Evolutionary conservation across 2,329 filamentous ascomycete species (phyloP), one percentile per base, ranked within the genome.

Genomic region (Hymenoscyphus salicellus): DNA sequence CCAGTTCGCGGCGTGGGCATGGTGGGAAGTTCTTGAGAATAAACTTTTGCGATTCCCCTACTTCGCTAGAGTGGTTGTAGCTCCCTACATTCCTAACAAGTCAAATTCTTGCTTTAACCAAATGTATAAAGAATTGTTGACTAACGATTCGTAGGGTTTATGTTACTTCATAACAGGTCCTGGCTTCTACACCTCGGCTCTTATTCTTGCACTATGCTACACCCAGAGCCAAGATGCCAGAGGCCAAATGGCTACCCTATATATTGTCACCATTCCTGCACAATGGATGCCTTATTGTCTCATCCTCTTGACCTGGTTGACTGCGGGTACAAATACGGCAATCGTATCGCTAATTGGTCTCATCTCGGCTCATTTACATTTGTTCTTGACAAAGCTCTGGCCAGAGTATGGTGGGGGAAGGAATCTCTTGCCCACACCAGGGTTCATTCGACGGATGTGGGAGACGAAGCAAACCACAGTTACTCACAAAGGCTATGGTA

Each of bases 331-430:
- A 41, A 70, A 77, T 2, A 78, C 78, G 20, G 83, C 90, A 11
- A 74, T 90, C 63, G 73, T 88, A 3, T 88, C 96, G 73, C 77
- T 86, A 4, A 91, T 86, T 38, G 95, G 95, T n/a, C 82, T 99
- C 11, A 69, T 96, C 55, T 91, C 93, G 14, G 93, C 93, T 4
- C 95, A 99, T 76, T 74, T 95, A 23, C 96, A 92, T 78, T 91
- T 98, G 75, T 99, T 98, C 74, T 77, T 97, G 59, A 92, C 91
- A 1, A 86, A 91, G 58, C 83, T 97, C 52, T 98, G 93, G 82
- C 95, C 95, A 5, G 87, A 91, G 63, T 95, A 95, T 74, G 94
- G 93, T 36, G 91, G 91, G 63, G 95, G 95, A 0, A 82, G 81
- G 60, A 96, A 93, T 74, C 83, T 89, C 58, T 82, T 97, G 41